These are phyloP conservation scores for Agrostemma githago DNA, from an alignment of 148 eudicot species.

Conservation along the genomic window DNA sequence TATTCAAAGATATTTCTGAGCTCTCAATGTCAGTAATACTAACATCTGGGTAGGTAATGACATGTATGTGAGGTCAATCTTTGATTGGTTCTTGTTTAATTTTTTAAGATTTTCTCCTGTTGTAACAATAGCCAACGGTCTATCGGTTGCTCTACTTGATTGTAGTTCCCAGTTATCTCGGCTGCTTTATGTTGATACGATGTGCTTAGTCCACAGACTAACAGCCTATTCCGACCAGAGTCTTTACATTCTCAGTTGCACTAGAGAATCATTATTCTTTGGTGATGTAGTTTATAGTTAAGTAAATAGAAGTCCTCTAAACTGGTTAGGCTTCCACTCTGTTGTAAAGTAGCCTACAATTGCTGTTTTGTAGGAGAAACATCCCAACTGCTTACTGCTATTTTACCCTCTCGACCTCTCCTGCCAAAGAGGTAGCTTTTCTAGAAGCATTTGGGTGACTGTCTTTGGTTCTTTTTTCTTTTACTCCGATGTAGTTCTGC, in stretches of 20 bases:
- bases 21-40: slow-evolving; percentile 78
- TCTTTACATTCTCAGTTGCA: not conserved
- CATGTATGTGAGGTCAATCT: not conserved
- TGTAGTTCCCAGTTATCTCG: not conserved
- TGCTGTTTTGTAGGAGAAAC: slow-evolving; percentile 1
- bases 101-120: not conserved
- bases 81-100: not conserved
- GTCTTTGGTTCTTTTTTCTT: not conserved
- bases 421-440: not conserved
- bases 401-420: not conserved
- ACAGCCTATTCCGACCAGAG: not conserved
- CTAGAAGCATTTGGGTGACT: not conserved
- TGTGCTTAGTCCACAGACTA: not conserved
- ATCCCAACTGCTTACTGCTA: not conserved
- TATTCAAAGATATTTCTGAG: slow-evolving; percentile 71
- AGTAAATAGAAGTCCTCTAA: not conserved
- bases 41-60: slow-evolving; percentile 79
- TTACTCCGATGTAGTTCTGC: not conserved
- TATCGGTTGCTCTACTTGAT: not conserved
- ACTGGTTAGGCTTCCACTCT: not conserved
- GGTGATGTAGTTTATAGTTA: not conserved
- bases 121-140: not conserved
- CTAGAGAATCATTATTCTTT: not conserved
- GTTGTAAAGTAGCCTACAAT: not conserved
- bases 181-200: not conserved